A percentile compares a stretch with the other conserved stretches of the same genome.
Conservation (phyloP, 257 asterid species). For the Solanum pinnatisectum region DNA sequence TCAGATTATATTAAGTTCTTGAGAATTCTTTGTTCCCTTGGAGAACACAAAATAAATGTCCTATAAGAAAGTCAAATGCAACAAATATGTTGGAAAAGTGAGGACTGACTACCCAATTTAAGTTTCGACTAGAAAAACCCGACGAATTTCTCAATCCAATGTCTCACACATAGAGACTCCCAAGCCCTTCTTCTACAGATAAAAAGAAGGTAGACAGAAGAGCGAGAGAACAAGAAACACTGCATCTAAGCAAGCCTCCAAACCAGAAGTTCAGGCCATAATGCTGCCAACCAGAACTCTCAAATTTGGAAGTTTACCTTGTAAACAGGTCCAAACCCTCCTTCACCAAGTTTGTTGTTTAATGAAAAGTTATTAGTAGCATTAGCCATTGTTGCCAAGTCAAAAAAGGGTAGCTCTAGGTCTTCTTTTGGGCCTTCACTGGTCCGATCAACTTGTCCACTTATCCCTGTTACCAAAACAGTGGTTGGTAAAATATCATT, state of each 20-base stretch:
- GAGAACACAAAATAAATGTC: no score
- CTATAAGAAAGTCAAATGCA: no score
- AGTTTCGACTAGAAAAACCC: no score
- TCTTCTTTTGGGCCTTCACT: constrained; percentile 11
- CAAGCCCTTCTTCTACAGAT: no score
- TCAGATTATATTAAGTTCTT: background rate
- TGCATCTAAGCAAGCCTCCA: no score
- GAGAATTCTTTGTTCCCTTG: background rate
- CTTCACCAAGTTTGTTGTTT: constrained; percentile 34
- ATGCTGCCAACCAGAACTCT: background rate
- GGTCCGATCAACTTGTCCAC: background rate
- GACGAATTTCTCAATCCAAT: no score
- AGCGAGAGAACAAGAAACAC: no score
- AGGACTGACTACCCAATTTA: no score
- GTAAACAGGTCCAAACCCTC: constrained; percentile 47
- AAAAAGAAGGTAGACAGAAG: no score
- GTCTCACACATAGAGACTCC: no score
- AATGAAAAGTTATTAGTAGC: constrained; percentile 33
- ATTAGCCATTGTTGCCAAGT: constrained; percentile 3
- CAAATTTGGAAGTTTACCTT: constrained; percentile 16
- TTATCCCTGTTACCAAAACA: background rate
- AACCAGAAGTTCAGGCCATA: no score
- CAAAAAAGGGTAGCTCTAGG: constrained; percentile 5
- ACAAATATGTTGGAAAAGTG: no score
- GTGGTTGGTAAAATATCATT: background rate